phyloP scores from a whole-genome alignment of 257 asterid species.

The Ballota nigra region DNA sequence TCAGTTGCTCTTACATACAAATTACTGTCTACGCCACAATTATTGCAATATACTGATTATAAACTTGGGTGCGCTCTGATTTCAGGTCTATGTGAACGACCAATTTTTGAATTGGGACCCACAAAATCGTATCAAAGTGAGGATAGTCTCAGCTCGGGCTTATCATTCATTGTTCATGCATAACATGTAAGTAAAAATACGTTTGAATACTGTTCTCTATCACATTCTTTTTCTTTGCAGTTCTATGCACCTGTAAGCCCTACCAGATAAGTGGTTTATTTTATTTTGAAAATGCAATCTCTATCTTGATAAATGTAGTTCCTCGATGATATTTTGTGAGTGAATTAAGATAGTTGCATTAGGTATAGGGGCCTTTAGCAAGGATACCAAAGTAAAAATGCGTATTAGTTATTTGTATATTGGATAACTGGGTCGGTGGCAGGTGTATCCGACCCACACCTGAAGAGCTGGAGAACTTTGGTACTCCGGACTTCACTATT shows the following conservation, averaged over 20 bases:
- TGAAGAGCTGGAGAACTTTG: conserved; percentile 97
- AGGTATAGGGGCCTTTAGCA: conserved; percentile 19
- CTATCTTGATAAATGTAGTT: neutral
- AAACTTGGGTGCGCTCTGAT: neutral
- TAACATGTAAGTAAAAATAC: conserved; percentile 43
- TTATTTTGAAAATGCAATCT: conserved; percentile 5
- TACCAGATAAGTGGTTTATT: conserved; percentile 39
- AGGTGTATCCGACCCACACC: conserved; percentile 99
- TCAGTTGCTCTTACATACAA: neutral
- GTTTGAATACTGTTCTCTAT: neutral
- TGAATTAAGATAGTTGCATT: conserved; percentile 19
- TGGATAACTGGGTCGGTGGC: conserved; percentile 70
- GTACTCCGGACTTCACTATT: conserved; percentile 99
- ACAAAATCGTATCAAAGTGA: conserved; percentile 84
- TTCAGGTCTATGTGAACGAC: conserved; percentile 86
- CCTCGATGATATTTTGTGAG: conserved; percentile 14
- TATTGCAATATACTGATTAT: neutral
- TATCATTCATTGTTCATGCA: conserved; percentile 75
- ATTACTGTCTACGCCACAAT: neutral
- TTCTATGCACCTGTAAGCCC: conserved; percentile 28
- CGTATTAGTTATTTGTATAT: conserved; percentile 33
- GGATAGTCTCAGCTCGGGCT: conserved; percentile 97
- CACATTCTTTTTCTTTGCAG: conserved; percentile 34
- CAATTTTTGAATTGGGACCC: conserved; percentile 98
- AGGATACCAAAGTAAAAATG: conserved; percentile 23